These are phyloP conservation scores for Microascus cirrosus DNA, from an alignment of 2,329 filamentous ascomycete species.

Conservation along the genomic window DNA sequence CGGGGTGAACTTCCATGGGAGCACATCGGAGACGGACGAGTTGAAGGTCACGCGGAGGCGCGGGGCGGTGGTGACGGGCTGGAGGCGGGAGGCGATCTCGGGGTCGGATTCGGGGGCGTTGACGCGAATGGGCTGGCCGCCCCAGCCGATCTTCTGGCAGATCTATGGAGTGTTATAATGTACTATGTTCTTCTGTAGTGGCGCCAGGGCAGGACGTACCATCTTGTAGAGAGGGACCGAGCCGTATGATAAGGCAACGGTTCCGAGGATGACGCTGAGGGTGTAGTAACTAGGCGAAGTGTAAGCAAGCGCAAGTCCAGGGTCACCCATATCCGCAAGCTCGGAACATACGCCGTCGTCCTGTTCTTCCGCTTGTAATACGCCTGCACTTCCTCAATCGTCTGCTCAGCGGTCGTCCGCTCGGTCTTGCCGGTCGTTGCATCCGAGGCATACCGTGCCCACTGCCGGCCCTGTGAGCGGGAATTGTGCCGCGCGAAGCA, in stretches of 20 bases:
- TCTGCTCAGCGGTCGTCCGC: conserved; percentile 15
- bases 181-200: not conserved
- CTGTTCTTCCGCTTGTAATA: conserved; percentile 58
- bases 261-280: conserved; percentile 66
- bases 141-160: conserved; percentile 81
- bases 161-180: conserved; percentile 36
- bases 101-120: conserved; percentile 42
- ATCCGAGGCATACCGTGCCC: conserved; percentile 2
- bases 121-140: conserved; percentile 81
- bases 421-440: conserved; percentile 6
- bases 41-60: conserved; percentile 94
- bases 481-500: conserved; percentile 7
- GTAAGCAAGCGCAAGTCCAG: not conserved
- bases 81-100: conserved; percentile 66
- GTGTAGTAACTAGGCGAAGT: conserved; percentile 51
- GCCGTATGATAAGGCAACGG: conserved; percentile 70
- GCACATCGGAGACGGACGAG: conserved; percentile 83
- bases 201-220: conserved; percentile 29
- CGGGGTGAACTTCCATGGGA: conserved; percentile 95
- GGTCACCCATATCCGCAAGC: not conserved
- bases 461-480: conserved; percentile 6
- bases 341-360: conserved; percentile 34
- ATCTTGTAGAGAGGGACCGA: conserved; percentile 84
- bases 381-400: conserved; percentile 53
- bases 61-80: conserved; percentile 68